Evolutionary conservation across 805 yeast genomes (phyloP), one percentile per base, ranked within the genome.

Genomic region (Isabelozyma gotoi): DNA sequence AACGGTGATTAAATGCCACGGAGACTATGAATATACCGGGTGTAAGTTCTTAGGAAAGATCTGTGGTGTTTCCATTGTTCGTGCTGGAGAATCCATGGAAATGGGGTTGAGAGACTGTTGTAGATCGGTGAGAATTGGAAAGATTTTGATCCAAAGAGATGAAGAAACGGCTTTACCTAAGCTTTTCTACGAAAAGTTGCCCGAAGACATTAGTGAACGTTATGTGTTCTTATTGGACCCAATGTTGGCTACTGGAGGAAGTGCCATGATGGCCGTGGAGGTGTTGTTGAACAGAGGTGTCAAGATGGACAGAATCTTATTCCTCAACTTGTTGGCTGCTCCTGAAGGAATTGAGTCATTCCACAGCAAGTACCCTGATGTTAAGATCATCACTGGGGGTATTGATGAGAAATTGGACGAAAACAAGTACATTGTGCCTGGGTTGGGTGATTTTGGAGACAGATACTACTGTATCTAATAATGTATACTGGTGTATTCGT

Each of bases 71-170:
- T 89, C 97, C 14, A 94, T 94, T 61, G 95, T 94, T 57, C 80
- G 99, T 63, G 99, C 99, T 4, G 99, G 99, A 52, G 99, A 94
- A 67, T 85, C 96, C 36, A 94, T 94, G 99, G 99, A 94, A 68
- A 96, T 89, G 76, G 99, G 98, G 27, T 74, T 94, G 51, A 82
- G 99, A 65, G 98, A 92, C 64, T 92, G 99, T 68, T 90, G 98
- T 65, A 80, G 99, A 52, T 85, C 96, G 8, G 99, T 94, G 32
- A 78, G 98, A 60, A 87, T 94, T 47, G 99, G 99, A 42, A 94
- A 94, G 74, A 92, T 94, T 54, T 75, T 94, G 60, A 94, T 94
- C 55, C 99, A 94, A 73, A 81, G 99, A 68, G 97, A 94, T 60
- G 99, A 94, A 69, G 99, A 94, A 68, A 94, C 98, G 19, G 96